A percentile compares a stretch with the other conserved stretches of the same genome.
Conservation (phyloP, 2,329 filamentous ascomycete species). For the Epichloe sylvatica region DNA sequence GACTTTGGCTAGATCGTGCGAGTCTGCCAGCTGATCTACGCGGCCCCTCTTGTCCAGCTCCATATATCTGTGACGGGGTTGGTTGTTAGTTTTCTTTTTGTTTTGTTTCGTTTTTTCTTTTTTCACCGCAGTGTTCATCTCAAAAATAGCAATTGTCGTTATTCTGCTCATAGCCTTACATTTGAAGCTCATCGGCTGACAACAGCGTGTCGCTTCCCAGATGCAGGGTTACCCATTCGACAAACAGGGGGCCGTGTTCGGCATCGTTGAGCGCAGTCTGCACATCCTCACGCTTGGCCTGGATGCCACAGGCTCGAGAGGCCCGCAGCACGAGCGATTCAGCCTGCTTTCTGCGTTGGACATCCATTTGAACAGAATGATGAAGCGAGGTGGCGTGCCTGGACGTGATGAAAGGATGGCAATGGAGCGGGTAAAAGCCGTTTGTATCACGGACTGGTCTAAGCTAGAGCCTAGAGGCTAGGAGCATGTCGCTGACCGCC, state of each 20-base stretch:
- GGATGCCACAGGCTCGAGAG: constrained; percentile 19
- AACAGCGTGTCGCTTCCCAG: constrained; percentile 38
- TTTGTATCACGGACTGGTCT: constrained; percentile 1
- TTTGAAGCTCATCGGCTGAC: constrained; percentile 37
- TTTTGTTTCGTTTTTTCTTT: no score
- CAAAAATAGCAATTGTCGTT: neutral
- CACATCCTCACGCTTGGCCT: constrained; percentile 23
- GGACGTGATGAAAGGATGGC: neutral
- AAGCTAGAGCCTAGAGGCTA: neutral
- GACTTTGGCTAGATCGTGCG: constrained; percentile 31
- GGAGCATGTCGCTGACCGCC: constrained; percentile 1
- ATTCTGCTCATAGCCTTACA: constrained; percentile 20
- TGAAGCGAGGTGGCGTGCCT: constrained; percentile 19
- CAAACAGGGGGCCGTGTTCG: constrained; percentile 21
- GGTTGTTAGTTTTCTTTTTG: neutral
- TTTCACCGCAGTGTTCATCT: no score
- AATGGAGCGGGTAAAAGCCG: neutral
- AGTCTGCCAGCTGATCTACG: constrained; percentile 30
- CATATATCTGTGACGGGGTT: constrained; percentile 29
- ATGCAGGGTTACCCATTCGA: constrained; percentile 36
- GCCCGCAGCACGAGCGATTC: constrained; percentile 21
- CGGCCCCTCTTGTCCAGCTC: constrained; percentile 34
- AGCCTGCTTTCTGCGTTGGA: constrained; percentile 15
- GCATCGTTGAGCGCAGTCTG: constrained; percentile 23
- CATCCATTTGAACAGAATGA: constrained; percentile 17